phyloP scores from a whole-genome alignment of 192 early-diverging fungal genomes.

The Kickxella alabastrina region DNA sequence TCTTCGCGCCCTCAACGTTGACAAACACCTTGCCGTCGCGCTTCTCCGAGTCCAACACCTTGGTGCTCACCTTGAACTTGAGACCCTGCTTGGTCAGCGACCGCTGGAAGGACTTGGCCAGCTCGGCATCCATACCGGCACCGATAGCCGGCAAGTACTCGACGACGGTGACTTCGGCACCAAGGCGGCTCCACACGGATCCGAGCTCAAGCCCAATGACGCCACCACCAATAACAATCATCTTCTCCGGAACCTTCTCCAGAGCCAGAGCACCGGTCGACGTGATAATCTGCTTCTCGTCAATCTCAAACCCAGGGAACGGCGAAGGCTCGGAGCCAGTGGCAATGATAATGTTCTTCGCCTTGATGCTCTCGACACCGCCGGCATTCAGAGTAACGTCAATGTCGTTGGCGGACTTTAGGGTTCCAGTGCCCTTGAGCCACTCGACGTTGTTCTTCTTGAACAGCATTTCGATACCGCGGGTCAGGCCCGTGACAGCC shows the following conservation, averaged over 20 bases:
- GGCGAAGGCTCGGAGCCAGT: constrained; percentile 93
- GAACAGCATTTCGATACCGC: constrained; percentile 90
- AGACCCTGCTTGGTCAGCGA: constrained; percentile 91
- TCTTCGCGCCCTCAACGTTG: constrained; percentile 85
- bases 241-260: constrained; percentile 92
- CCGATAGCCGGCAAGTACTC: constrained; percentile 92
- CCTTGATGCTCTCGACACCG: constrained; percentile 62
- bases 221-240: constrained; percentile 98
- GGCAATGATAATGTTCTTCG: constrained; percentile 98
- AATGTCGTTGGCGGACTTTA: constrained; percentile 75
- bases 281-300: constrained; percentile 93
- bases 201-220: constrained; percentile 99
- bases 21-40: constrained; percentile 84
- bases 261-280: constrained; percentile 97
- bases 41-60: constrained; percentile 85
- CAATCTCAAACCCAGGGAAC: constrained; percentile 92
- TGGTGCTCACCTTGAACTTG: constrained; percentile 98
- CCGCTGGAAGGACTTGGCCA: constrained; percentile 91
- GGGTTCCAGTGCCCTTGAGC: constrained; percentile 85
- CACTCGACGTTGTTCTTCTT: constrained; percentile 99
- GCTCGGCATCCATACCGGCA: constrained; percentile 94
- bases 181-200: constrained; percentile 95
- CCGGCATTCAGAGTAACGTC: constrained; percentile 80
- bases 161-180: constrained; percentile 91
- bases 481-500: constrained; percentile 82